Conservation (phyloP, 192 early-diverging fungal genomes). For the Podochytrium sp. region DNA sequence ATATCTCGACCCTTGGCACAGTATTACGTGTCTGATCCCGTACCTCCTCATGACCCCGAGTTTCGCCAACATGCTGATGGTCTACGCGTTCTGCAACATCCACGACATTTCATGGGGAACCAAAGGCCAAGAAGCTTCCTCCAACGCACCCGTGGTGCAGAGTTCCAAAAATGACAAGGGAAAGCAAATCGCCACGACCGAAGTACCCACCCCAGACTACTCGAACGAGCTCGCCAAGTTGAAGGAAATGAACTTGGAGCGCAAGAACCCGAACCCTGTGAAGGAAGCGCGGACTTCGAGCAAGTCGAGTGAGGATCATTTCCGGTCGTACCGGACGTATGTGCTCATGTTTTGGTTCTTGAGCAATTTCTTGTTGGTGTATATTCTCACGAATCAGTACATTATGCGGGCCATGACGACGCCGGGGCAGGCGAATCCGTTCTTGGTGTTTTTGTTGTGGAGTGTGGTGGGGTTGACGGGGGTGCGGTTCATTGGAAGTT, state of each 20-base stretch:
- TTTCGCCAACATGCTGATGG: slow-evolving; percentile 61
- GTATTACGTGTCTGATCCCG: slow-evolving; percentile 48
- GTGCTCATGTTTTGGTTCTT: slow-evolving; percentile 49
- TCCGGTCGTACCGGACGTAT: slow-evolving; percentile 50
- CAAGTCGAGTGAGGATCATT: slow-evolving; percentile 40
- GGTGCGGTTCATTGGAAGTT: slow-evolving; percentile 78
- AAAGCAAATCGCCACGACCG: slow-evolving; percentile 64
- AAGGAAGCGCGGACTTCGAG: too few species aligned
- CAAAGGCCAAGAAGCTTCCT: slow-evolving; percentile 60
- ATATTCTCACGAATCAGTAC: slow-evolving; percentile 41
- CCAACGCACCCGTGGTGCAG: background rate
- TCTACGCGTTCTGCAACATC: slow-evolving; percentile 56
- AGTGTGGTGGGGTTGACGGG: slow-evolving; percentile 68
- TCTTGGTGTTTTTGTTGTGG: slow-evolving; percentile 51
- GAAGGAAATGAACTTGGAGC: slow-evolving; percentile 17
- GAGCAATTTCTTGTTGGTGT: slow-evolving; percentile 41
- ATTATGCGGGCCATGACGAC: slow-evolving; percentile 28
- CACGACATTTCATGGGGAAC: slow-evolving; percentile 66
- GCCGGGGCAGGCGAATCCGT: background rate
- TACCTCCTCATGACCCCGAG: slow-evolving; percentile 54
- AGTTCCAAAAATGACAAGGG: slow-evolving; percentile 66
- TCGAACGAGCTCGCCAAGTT: slow-evolving; percentile 68
- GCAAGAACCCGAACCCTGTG: too few species aligned
- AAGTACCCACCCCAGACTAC: slow-evolving; percentile 67
- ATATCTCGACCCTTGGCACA: slow-evolving; percentile 60